phyloP scores from a whole-genome alignment of 192 early-diverging fungal genomes.

The Podila epicladia region DNA sequence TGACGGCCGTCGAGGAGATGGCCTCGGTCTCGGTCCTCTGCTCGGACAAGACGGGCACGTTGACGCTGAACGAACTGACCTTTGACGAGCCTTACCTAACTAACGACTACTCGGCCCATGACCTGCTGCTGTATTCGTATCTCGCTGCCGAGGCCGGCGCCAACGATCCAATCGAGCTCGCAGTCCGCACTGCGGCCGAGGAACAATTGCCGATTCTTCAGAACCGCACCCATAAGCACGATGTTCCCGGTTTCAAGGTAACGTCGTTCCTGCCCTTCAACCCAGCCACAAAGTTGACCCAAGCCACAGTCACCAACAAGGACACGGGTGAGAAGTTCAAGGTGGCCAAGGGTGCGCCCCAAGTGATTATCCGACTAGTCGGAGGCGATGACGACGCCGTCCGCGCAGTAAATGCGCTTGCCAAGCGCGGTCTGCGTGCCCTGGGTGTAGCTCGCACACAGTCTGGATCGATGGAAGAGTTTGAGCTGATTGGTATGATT shows the following conservation, averaged over 20 bases:
- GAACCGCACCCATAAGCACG: constrained; percentile 57
- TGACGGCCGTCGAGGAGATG: constrained; percentile 95
- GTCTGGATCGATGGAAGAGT: constrained; percentile 70
- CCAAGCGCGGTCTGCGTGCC: constrained; percentile 86
- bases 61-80: constrained; percentile 94
- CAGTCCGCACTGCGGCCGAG: constrained; percentile 87
- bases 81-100: constrained; percentile 90
- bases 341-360: constrained; percentile 93
- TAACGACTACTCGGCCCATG: constrained; percentile 72
- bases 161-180: constrained; percentile 91
- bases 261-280: constrained; percentile 94
- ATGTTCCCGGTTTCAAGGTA: constrained; percentile 93
- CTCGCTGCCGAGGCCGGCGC: constrained; percentile 90
- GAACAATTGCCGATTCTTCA: constrained; percentile 72
- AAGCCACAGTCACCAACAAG: constrained; percentile 85
- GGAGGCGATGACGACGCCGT: constrained; percentile 85
- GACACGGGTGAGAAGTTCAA: constrained; percentile 84
- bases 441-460: constrained; percentile 88
- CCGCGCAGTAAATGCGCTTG: constrained; percentile 83
- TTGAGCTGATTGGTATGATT: constrained; percentile 92
- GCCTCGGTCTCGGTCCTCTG: constrained; percentile 91
- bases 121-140: constrained; percentile 86
- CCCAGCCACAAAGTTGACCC: constrained; percentile 92
- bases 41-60: constrained; percentile 91
- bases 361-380: constrained; percentile 87